Percentiles rank a stretch among this genome's conserved stretches.
Evolutionary conservation across 1,284 basidiomycete species (phyloP).

Genomic region (Ceraceosorus guamensis): DNA sequence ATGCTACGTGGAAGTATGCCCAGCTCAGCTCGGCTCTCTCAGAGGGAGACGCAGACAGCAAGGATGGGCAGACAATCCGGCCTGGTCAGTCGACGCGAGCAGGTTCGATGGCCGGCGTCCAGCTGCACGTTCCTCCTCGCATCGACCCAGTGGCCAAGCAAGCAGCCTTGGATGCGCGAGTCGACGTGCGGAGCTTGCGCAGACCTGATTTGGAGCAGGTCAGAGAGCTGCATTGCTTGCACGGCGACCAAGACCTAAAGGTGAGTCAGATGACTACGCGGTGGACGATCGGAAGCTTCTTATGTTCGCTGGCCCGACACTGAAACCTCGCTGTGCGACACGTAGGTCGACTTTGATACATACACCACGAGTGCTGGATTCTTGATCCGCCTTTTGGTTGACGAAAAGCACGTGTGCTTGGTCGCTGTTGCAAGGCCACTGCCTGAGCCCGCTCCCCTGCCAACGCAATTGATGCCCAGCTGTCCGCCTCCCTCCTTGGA

Average conservation of each 20-base stretch:
- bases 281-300: slow-evolving; percentile 17
- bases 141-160: slow-evolving; percentile 15
- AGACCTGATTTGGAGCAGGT: slow-evolving; percentile 39
- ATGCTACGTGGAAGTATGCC: neutral
- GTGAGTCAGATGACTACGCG: slow-evolving; percentile 18
- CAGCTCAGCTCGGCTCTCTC: neutral
- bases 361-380: slow-evolving; percentile 37
- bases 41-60: neutral
- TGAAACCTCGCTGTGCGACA: too few species aligned
- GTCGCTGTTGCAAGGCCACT: slow-evolving; percentile 38
- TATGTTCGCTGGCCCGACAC: too few species aligned
- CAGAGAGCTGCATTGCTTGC: slow-evolving; percentile 37
- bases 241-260: slow-evolving; percentile 34
- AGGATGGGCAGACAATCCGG: too few species aligned
- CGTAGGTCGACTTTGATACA: slow-evolving; percentile 23
- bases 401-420: slow-evolving; percentile 38
- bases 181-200: slow-evolving; percentile 30
- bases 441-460: slow-evolving; percentile 23
- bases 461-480: slow-evolving; percentile 3
- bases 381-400: slow-evolving; percentile 36
- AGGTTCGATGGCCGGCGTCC: neutral
- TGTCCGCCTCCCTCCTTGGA: slow-evolving; percentile 8
- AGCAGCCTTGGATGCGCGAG: slow-evolving; percentile 33
- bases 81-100: neutral
- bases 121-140: neutral